Conservation (phyloP, 768 basidiomycete species). For the Termitomyces sp. region DNA sequence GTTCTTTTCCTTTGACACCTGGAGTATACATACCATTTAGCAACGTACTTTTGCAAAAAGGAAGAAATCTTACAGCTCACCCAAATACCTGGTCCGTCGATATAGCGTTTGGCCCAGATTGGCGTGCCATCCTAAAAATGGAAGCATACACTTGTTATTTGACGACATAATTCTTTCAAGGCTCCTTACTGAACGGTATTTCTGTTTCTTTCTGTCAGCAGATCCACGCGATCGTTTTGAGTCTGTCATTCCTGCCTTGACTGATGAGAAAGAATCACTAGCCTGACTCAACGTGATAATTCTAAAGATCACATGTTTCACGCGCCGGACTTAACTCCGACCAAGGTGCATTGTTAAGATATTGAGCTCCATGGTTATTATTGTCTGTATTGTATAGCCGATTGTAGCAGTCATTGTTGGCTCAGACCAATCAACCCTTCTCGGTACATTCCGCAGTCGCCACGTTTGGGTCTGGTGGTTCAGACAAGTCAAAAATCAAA, state of each 20-base stretch:
- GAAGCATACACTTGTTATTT: not conserved
- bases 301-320: not conserved
- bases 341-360: too few relatives aligned
- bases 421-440: too few relatives aligned
- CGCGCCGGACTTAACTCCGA: not conserved
- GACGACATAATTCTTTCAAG: not conserved
- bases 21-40: not conserved
- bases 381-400: too few relatives aligned
- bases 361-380: too few relatives aligned
- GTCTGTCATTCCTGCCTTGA: slow-evolving; percentile 4
- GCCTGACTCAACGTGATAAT: not conserved
- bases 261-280: not conserved
- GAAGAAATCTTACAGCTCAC: slow-evolving; percentile 51
- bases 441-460: too few relatives aligned
- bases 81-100: slow-evolving; percentile 85
- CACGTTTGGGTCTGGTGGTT: too few relatives aligned
- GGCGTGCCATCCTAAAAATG: slow-evolving; percentile 56
- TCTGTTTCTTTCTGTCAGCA: slow-evolving; percentile 35
- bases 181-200: slow-evolving; percentile 43
- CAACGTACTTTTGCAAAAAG: not conserved
- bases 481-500: too few relatives aligned
- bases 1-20: slow-evolving; percentile 80
- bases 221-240: not conserved
- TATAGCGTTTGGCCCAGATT: slow-evolving; percentile 56
- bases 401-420: too few relatives aligned